Evolutionary conservation across 169 alveolate genomes (phyloP).

Genomic region (Plasmodium inui): DNA sequence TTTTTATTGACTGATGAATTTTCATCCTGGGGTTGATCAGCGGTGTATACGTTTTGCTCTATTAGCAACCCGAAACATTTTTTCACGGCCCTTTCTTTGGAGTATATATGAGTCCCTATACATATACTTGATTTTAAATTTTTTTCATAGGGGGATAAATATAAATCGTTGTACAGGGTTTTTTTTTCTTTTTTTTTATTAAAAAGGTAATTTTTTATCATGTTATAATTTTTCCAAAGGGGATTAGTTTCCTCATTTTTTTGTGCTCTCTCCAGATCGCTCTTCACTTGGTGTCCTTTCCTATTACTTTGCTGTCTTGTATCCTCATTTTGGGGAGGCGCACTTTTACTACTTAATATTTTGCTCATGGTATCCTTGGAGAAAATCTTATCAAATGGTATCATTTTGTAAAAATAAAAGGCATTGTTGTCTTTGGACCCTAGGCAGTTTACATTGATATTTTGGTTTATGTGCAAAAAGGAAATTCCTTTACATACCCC

Average conservation of each 20-base stretch:
- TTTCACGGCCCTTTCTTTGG: constrained; percentile 76
- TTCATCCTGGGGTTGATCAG: constrained; percentile 57
- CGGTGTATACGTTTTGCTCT: constrained; percentile 58
- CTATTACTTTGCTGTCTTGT: neutral
- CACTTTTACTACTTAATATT: constrained; percentile 50
- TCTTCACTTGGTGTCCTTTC: neutral
- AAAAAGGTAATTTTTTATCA: constrained; percentile 49
- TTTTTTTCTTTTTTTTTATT: constrained; percentile 53
- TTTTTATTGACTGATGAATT: constrained; percentile 56
- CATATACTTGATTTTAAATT: constrained; percentile 75
- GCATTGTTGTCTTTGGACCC: constrained; percentile 64
- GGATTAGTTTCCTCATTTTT: neutral
- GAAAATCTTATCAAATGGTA: constrained; percentile 65
- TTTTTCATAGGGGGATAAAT: constrained; percentile 73
- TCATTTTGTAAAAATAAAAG: constrained; percentile 73
- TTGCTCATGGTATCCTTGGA: constrained; percentile 53
- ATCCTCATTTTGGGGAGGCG: neutral
- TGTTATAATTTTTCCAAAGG: constrained; percentile 35
- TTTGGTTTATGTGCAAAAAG: constrained; percentile 46
- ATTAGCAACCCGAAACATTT: constrained; percentile 74
- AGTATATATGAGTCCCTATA: constrained; percentile 76
- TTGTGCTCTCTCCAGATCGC: neutral
- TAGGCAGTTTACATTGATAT: constrained; percentile 67
- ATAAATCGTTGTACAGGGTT: constrained; percentile 66
- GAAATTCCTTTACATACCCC: constrained; percentile 76